Percentiles rank a stretch among this genome's conserved stretches.
phyloP scores from a whole-genome alignment of 306 rosid genomes.

The Spatholobus suberectus region DNA sequence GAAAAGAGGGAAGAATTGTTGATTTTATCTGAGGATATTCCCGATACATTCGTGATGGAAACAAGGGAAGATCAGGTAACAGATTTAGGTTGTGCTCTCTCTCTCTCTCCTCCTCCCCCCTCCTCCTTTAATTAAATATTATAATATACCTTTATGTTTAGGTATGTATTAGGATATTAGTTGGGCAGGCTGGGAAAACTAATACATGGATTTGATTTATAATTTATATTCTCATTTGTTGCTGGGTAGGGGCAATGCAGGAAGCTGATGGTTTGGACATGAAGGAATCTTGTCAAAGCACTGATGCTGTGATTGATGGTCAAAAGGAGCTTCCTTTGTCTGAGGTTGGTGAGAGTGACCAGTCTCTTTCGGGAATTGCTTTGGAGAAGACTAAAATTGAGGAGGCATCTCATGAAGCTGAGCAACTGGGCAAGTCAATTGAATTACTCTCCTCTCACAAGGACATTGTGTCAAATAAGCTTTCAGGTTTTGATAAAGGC shows the following conservation, averaged over 20 bases:
- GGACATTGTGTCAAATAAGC: conserved; percentile 47
- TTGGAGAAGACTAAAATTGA: conserved; percentile 40
- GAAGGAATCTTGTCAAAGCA: conserved; percentile 47
- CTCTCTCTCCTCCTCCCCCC: conserved; percentile 40
- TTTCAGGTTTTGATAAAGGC: conserved; percentile 43
- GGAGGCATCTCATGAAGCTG: conserved; percentile 47
- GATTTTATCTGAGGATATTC: conserved; percentile 43
- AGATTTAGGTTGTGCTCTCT: conserved; percentile 91
- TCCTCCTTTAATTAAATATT: conserved; percentile 36
- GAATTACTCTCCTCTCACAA: conserved; percentile 51
- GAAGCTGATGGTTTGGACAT: conserved; percentile 69
- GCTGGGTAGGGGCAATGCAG: conserved; percentile 96
- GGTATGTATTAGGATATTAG: conserved; percentile 30
- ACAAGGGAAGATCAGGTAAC: conserved; percentile 87
- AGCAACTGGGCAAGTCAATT: conserved; percentile 42
- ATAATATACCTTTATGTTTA: not conserved
- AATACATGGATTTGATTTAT: conserved; percentile 56
- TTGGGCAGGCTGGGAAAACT: conserved; percentile 44
- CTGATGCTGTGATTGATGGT: conserved; percentile 53
- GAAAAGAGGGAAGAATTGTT: conserved; percentile 39
- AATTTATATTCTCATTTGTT: conserved; percentile 79
- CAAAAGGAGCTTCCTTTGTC: conserved; percentile 46
- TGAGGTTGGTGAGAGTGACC: conserved; percentile 45
- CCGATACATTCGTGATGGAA: conserved; percentile 52
- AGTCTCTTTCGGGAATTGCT: conserved; percentile 45